Evolutionary conservation across 2,329 filamentous ascomycete genomes (phyloP).

Genomic region (Colletotrichum gloeosporioides): DNA sequence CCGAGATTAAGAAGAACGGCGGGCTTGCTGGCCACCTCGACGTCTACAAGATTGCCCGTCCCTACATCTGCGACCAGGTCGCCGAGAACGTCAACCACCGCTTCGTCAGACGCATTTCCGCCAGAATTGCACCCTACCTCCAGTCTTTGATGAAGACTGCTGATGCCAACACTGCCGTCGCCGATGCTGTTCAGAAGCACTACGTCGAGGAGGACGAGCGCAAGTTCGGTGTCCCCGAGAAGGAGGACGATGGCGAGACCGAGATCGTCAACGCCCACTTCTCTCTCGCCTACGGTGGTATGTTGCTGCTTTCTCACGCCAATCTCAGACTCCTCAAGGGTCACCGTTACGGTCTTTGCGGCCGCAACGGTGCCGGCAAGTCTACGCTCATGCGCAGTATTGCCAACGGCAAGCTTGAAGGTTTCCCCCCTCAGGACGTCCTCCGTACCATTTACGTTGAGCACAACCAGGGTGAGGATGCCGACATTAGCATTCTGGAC

Average conservation of each 20-base stretch:
- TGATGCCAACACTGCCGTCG: constrained; percentile 67
- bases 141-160: constrained; percentile 69
- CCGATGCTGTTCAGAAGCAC: constrained; percentile 75
- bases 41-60: constrained; percentile 70
- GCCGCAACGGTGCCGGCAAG: constrained; percentile 96
- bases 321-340: constrained; percentile 94
- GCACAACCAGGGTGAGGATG: constrained; percentile 98
- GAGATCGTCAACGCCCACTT: constrained; percentile 99
- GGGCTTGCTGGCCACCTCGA: constrained; percentile 68
- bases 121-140: constrained; percentile 77
- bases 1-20: constrained; percentile 74
- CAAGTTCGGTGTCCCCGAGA: constrained; percentile 82
- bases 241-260: constrained; percentile 88
- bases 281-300: constrained; percentile 95
- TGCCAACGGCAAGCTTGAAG: constrained; percentile 92
- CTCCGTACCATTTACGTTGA: constrained; percentile 98
- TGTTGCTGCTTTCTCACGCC: constrained; percentile 95
- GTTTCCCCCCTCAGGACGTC: constrained; percentile 91
- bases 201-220: constrained; percentile 86
- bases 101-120: constrained; percentile 73
- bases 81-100: constrained; percentile 88
- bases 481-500: constrained; percentile 92
- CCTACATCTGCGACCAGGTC: constrained; percentile 84
- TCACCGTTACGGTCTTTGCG: constrained; percentile 95
- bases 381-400: constrained; percentile 99